Evolutionary conservation across 2,329 filamentous ascomycete genomes (phyloP), one percentile per base, ranked within the genome.

Genomic region (Aspergillus fructus): DNA sequence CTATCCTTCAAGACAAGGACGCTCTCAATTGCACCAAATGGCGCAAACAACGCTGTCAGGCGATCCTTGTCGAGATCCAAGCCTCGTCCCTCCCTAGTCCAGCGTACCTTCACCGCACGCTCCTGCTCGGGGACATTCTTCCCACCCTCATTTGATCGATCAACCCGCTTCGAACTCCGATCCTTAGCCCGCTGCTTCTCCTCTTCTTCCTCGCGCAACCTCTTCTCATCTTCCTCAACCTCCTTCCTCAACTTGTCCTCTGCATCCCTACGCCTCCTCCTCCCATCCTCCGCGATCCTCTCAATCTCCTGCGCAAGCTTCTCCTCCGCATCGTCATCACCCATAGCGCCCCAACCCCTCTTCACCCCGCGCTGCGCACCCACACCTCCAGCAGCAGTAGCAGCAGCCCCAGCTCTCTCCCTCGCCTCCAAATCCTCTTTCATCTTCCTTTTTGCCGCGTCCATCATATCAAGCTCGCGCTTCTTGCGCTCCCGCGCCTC

Each of bases 341-440:
- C 62, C 19, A 62, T 59, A 9, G 61, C 45, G 13, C 60, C 82
- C 75, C 82, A 82, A 59, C 85, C 78, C 43, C 84, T 77, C 69
- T 85, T 87, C 51, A 86, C 79, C 3, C 87, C 86, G 30, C 79
- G 78, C 34, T 70, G 74, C 51, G 68, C 67, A 40, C 77, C 78
- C 2, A 62, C 54, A 43, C 50, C 53, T 9, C 34, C 34, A 37
- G 34, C 33, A 11, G 11, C 33, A 12, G 33, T 24, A 24, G 74
- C 71, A n/a, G 77, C 65, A 30, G 67, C 69, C 0, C 76, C 79
- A 15, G 78, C 79, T 19, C 83, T 79, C 74, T 96, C 93, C 19
- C 89, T 80, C 24, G 85, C 83, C 76, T 96, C 92, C 50, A 97
- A 78, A 69, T 97, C 92, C 68, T 96, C 91, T 63, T 90, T 89